Conservation (phyloP, 129 eudicot species). For the Glebionis coronaria region DNA sequence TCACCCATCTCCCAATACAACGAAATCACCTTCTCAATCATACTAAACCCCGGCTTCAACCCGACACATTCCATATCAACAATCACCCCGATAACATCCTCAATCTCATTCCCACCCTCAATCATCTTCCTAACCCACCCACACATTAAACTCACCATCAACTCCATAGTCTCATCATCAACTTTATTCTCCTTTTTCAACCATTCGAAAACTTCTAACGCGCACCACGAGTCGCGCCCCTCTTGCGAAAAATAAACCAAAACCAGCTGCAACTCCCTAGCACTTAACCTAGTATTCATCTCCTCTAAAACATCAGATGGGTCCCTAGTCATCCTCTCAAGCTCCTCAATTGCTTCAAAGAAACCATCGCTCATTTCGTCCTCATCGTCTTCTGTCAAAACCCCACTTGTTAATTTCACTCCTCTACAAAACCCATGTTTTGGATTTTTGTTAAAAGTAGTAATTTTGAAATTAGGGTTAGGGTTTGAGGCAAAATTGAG, state of each 20-base stretch:
- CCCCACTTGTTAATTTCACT: conserved; percentile 49
- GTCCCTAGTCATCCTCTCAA: conserved; percentile 81
- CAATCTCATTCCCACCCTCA: conserved; percentile 49
- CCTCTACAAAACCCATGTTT: conserved; percentile 34
- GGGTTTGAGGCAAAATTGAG: conserved; percentile 24
- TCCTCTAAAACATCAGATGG: conserved; percentile 88
- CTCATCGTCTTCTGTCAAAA: conserved; percentile 68
- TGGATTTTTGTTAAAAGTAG: not conserved
- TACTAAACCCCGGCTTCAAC: conserved; percentile 71
- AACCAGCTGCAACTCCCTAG: conserved; percentile 79
- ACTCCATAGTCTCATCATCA: conserved; percentile 40
- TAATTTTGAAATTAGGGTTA: too few species aligned
- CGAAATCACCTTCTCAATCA: conserved; percentile 89
- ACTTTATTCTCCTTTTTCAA: conserved; percentile 81
- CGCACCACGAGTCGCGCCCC: conserved; percentile 96
- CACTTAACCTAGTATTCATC: conserved; percentile 67
- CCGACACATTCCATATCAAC: conserved; percentile 99
- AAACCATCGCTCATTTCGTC: conserved; percentile 91
- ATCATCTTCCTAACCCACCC: conserved; percentile 86
- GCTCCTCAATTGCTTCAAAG: conserved; percentile 87
- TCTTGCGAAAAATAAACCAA: conserved; percentile 91
- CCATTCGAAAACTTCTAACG: conserved; percentile 96
- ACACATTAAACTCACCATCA: conserved; percentile 33
- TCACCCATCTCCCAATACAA: conserved; percentile 82
- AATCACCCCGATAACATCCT: conserved; percentile 73